A percentile compares a stretch with the other conserved stretches of the same genome.
phyloP scores from a whole-genome alignment of 495 filamentous ascomycete genomes.

The Podospora pseudoanserina region DNA sequence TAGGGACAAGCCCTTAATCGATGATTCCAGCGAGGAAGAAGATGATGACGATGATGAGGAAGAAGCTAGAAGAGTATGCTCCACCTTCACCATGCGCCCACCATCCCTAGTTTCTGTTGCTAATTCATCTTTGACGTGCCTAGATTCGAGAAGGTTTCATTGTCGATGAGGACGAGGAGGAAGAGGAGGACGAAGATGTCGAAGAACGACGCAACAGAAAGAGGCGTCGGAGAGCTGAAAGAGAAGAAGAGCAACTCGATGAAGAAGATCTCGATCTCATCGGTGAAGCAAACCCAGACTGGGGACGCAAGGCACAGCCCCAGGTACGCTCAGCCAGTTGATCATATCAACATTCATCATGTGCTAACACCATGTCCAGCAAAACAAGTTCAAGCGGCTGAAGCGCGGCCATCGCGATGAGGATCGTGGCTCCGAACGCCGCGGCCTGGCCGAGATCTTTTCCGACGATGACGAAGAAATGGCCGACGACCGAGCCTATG shows the following conservation, averaged over 20 bases:
- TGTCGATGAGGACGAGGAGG: slow-evolving; percentile 86
- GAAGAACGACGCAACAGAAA: slow-evolving; percentile 57
- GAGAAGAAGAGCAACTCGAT: slow-evolving; percentile 81
- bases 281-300: slow-evolving; percentile 68
- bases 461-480: slow-evolving; percentile 86
- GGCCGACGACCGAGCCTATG: slow-evolving; percentile 55
- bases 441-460: slow-evolving; percentile 84
- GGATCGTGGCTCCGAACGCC: slow-evolving; percentile 55
- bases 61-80: slow-evolving; percentile 53
- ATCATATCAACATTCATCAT: background rate
- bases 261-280: slow-evolving; percentile 97
- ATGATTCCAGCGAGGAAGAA: slow-evolving; percentile 93
- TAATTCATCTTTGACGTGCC: background rate
- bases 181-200: slow-evolving; percentile 61
- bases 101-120: background rate
- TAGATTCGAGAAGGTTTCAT: slow-evolving; percentile 94
- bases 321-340: slow-evolving; percentile 50
- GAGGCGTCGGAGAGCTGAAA: slow-evolving; percentile 67
- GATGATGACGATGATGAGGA: slow-evolving; percentile 95
- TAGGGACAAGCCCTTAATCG: slow-evolving; percentile 38
- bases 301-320: slow-evolving; percentile 57
- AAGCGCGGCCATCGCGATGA: slow-evolving; percentile 85
- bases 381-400: slow-evolving; percentile 91
- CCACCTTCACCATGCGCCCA: background rate
- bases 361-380: slow-evolving; percentile 27